A percentile compares a stretch with the other conserved stretches of the same genome.
Evolutionary conservation across 2,329 filamentous ascomycete genomes (phyloP).

Genomic region (Aureobasidium musti): DNA sequence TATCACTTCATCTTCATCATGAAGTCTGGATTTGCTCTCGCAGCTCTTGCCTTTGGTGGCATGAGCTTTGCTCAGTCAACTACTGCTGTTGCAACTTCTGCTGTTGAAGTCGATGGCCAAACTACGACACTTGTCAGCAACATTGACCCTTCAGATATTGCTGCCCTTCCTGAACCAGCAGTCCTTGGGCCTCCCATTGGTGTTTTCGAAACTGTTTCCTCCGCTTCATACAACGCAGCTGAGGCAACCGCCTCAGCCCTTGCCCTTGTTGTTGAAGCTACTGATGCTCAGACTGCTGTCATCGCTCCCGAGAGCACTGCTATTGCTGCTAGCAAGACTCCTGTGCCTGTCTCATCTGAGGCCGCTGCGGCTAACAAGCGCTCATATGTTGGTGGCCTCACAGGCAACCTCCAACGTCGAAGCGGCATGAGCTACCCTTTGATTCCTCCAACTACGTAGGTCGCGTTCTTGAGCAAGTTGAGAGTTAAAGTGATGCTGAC

Average conservation of each 20-base stretch:
- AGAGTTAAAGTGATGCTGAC: background rate
- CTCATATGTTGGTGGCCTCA: constrained; percentile 15
- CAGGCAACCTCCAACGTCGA: constrained; percentile 3
- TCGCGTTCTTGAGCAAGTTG: background rate
- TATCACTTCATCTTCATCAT: background rate
- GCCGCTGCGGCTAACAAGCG: constrained; percentile 3
- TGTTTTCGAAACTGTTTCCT: background rate
- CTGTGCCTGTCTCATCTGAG: background rate
- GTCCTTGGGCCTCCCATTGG: constrained; percentile 18
- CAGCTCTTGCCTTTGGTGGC: constrained; percentile 27
- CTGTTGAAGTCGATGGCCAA: background rate
- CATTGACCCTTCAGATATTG: constrained; percentile 27
- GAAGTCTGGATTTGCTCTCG: constrained; percentile 21
- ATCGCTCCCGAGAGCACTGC: background rate
- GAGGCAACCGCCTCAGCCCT: constrained; percentile 10
- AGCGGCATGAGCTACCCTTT: constrained; percentile 21
- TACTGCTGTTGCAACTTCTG: background rate
- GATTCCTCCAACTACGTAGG: constrained; percentile 17
- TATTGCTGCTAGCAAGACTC: background rate
- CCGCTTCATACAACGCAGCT: constrained; percentile 1
- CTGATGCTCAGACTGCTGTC: constrained; percentile 21
- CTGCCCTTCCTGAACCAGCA: constrained; percentile 3
- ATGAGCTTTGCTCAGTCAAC: constrained; percentile 18
- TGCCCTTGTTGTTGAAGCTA: constrained; percentile 9
- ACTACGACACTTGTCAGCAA: constrained; percentile 21